Base-by-base conservation (phyloP, 2,329 filamentous ascomycete genomes). In the Microthyrium microscopicum region DNA sequence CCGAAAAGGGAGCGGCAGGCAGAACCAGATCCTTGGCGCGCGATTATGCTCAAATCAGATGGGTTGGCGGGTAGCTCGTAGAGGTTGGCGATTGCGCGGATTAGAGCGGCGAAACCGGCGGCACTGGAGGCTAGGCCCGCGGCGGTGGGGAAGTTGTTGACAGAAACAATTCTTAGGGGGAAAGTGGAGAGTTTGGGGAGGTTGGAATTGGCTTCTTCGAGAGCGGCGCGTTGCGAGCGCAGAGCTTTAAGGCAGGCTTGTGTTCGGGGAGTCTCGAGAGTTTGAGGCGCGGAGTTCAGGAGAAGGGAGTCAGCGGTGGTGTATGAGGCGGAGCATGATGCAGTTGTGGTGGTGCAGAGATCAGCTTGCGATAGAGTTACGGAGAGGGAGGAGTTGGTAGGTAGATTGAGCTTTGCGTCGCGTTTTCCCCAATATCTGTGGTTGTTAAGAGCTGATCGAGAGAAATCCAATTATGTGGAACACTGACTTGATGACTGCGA, bases 121-220 rank as follows among this genome's bases (percentile, higher is more conserved):
- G 70, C 71, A 16, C 62, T 65, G 43, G 63, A 66, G 26, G 70
- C 70, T 19, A 98, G 73, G 5, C 89, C 89, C 4, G 89, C 89
- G 18, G 89, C 89, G 3, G 89, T 98, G 41, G 89, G 89, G 68
- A 98, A 98, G 68, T 98, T 98, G 69, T 98, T 98, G 62, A 89
- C 80, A 37, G 81, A 89, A 36, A 94, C 84, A 43, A 98, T 77
- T 46, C 77, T 79, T 40, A 98, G 72, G 21, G 80, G 73, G 48
- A 79, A 65, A 33, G 65, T 53, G 8, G 83, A 80, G 37, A 98
- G 73, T 55, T 80, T 82, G 27, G 87, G 83, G n/a, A 93, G 68
- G 16, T 72, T 73, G 5, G 73, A 46, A 52, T 93, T 64, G 40
- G 66, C 57, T 22, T 64, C 62, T 57, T 98, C 89, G 48, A 95